A percentile compares a stretch with the other conserved stretches of the same genome.
These are phyloP conservation scores for Chytriomyces sp. DNA, from an alignment of 192 early-diverging fungal species.

Conservation along the genomic window DNA sequence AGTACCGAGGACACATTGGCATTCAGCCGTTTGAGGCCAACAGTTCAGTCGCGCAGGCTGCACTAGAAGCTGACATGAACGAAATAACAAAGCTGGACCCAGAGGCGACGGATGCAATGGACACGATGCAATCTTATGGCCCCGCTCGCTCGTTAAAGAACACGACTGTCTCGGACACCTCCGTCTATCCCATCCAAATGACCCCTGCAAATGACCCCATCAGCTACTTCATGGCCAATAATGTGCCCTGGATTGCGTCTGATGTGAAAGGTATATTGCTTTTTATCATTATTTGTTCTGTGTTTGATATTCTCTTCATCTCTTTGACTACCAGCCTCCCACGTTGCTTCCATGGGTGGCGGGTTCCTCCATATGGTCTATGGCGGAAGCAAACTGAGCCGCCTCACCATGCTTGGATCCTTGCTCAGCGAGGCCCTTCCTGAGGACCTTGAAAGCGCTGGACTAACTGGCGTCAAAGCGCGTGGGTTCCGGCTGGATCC, in stretches of 20 bases:
- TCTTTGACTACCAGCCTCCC: conserved; percentile 55
- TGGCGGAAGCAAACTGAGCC: neutral
- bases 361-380: conserved; percentile 45
- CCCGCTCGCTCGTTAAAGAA: neutral
- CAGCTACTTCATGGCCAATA: conserved; percentile 56
- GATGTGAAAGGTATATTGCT: no score
- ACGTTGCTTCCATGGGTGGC: conserved; percentile 51
- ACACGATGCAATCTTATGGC: conserved; percentile 1
- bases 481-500: conserved; percentile 8
- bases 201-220: conserved; percentile 46
- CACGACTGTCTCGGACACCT: conserved; percentile 30
- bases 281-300: no score
- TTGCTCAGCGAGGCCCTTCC: neutral
- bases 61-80: neutral
- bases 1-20: conserved; percentile 61
- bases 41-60: conserved; percentile 12
- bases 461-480: neutral
- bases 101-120: neutral
- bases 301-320: no score
- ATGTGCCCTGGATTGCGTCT: conserved; percentile 62
- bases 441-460: neutral
- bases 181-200: conserved; percentile 54
- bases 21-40: conserved; percentile 47
- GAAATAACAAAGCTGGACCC: conserved; percentile 11
- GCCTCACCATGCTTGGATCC: neutral